Evolutionary conservation across 371 early-diverging fungal genomes (phyloP).

Genomic region (Mucor mucedo): DNA sequence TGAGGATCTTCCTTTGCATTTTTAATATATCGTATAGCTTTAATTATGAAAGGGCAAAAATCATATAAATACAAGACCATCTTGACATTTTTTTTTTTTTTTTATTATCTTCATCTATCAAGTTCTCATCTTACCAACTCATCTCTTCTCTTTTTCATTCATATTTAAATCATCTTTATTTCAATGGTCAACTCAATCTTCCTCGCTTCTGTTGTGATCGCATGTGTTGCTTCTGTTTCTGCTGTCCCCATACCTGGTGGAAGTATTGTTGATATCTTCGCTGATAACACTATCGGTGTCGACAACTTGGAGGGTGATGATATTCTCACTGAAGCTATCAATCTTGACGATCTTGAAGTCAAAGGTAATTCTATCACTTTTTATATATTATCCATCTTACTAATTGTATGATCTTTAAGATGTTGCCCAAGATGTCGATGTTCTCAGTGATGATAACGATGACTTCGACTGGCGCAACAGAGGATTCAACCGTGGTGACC

Average conservation of each 20-base stretch:
- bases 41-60: background rate
- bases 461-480: background rate
- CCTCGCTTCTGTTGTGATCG: slow-evolving; percentile 18
- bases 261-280: background rate
- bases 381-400: no score
- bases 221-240: slow-evolving; percentile 8
- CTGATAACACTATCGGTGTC: background rate
- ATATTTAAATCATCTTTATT: background rate
- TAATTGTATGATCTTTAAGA: background rate
- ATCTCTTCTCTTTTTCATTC: background rate
- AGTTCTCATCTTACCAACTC: background rate
- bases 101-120: slow-evolving; percentile 2
- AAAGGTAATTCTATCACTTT: background rate
- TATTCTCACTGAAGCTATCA: background rate
- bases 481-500: no score
- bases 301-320: background rate
- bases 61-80: slow-evolving; percentile 10
- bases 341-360: background rate
- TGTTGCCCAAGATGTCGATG: background rate
- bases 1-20: background rate
- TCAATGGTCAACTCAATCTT: slow-evolving; percentile 24
- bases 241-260: slow-evolving; percentile 10
- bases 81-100: slow-evolving; percentile 2
- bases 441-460: background rate
- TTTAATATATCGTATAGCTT: slow-evolving; percentile 1